Conservation (phyloP, 164 flowering plant species). For the Nymphaea thermarum region DNA sequence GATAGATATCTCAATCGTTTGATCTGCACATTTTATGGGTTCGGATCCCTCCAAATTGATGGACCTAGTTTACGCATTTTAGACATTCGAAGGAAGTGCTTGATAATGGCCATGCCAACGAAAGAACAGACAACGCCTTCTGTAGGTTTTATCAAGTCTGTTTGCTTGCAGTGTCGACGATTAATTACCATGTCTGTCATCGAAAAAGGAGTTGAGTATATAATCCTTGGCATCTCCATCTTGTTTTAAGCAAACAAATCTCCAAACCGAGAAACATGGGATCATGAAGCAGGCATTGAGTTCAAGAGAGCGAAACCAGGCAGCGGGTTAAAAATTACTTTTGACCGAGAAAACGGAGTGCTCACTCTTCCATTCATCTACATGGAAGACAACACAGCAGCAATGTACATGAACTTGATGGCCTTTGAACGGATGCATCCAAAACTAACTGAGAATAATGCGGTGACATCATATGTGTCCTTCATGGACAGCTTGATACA, state of each 20-base stretch:
- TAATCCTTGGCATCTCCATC: background rate
- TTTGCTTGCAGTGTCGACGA: too few relatives aligned
- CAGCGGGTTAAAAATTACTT: conserved; percentile 34
- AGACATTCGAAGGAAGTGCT: background rate
- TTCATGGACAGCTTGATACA: conserved; percentile 55
- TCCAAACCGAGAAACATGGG: background rate
- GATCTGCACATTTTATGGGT: background rate
- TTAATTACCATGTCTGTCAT: too few relatives aligned
- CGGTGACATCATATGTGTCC: conserved; percentile 33
- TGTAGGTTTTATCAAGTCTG: background rate
- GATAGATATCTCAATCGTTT: background rate
- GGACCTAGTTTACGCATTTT: background rate
- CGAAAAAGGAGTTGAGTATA: too few relatives aligned
- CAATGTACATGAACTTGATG: conserved; percentile 37
- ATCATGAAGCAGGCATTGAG: conserved; percentile 35
- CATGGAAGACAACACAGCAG: conserved; percentile 36
- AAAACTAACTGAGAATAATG: conserved; percentile 16
- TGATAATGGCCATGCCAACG: background rate
- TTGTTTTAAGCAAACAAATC: too few relatives aligned
- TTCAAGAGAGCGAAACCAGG: conserved; percentile 22
- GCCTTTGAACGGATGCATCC: conserved; percentile 41
- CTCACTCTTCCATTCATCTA: conserved; percentile 28
- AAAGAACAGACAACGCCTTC: background rate
- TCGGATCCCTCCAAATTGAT: too few relatives aligned
- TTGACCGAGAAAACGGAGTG: conserved; percentile 21